Conservation (phyloP, 148 eudicot genomes). For the Limonium bicolor region DNA sequence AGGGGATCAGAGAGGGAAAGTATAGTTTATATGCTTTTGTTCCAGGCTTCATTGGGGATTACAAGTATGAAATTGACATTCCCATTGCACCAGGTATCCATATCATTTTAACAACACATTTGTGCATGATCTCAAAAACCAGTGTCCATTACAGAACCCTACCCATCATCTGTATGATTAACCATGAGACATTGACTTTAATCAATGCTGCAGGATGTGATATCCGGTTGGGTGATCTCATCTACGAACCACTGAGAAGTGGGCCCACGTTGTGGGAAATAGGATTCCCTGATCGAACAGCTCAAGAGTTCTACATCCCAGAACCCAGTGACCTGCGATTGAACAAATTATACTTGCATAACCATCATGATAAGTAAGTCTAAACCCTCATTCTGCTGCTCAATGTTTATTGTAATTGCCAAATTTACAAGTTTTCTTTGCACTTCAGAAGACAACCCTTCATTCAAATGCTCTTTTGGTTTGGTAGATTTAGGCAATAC, state of each 20-base stretch:
- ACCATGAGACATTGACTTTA: too few species aligned
- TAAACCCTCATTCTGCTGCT: background rate
- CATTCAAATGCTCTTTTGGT: background rate
- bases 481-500: conserved; percentile 57
- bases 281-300: conserved; percentile 60
- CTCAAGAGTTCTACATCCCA: conserved; percentile 61
- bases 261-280: conserved; percentile 87
- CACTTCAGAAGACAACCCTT: background rate
- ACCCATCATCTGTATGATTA: too few species aligned
- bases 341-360: conserved; percentile 24
- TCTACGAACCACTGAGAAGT: conserved; percentile 45
- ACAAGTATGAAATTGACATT: conserved; percentile 14
- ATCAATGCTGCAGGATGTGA: conserved; percentile 14
- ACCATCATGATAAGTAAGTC: conserved; percentile 24
- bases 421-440: background rate
- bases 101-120: too few species aligned
- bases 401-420: background rate
- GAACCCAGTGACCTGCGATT: conserved; percentile 37
- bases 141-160: too few species aligned
- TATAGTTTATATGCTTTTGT: conserved; percentile 39
- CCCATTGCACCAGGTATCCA: conserved; percentile 33
- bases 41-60: conserved; percentile 51
- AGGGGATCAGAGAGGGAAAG: conserved; percentile 19
- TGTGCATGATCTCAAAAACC: too few species aligned
- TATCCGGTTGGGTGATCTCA: conserved; percentile 19